Percentiles rank a stretch among this genome's conserved stretches.
Conservation (phyloP, 768 basidiomycete genomes). For the Gloeophyllum trabeum region DNA sequence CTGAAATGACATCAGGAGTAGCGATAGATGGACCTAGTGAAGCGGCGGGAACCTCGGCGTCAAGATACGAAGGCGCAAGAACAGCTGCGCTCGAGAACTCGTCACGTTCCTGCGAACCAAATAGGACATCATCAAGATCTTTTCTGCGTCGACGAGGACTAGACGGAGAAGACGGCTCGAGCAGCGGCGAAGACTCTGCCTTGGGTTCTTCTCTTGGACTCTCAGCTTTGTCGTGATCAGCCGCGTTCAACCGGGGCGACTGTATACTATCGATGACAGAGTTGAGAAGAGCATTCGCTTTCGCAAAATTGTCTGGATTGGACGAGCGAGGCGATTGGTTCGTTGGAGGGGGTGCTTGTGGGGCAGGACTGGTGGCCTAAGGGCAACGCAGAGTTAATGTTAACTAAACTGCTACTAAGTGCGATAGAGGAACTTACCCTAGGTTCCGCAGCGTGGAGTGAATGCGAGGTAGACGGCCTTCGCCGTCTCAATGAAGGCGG, state of each 20-base stretch:
- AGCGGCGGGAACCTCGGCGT: neutral
- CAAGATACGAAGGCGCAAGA: slow-evolving; percentile 1
- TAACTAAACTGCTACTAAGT: neutral
- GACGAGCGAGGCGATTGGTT: slow-evolving; percentile 14
- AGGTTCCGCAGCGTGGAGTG: slow-evolving; percentile 36
- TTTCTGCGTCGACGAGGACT: slow-evolving; percentile 51
- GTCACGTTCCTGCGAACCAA: slow-evolving; percentile 47
- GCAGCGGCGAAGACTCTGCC: slow-evolving; percentile 25
- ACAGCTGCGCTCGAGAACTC: no score
- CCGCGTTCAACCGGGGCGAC: slow-evolving; percentile 16
- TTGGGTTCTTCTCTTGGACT: slow-evolving; percentile 19
- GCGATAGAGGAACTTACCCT: slow-evolving; percentile 17
- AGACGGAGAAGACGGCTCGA: slow-evolving; percentile 12
- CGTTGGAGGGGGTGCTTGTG: slow-evolving; percentile 28
- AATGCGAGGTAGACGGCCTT: slow-evolving; percentile 76
- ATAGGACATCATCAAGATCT: slow-evolving; percentile 69
- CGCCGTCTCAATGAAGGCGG: slow-evolving; percentile 63
- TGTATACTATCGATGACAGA: slow-evolving; percentile 49
- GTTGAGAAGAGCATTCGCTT: slow-evolving; percentile 57
- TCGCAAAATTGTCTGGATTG: slow-evolving; percentile 36
- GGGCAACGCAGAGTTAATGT: neutral
- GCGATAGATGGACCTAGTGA: neutral
- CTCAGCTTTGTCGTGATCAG: slow-evolving; percentile 15
- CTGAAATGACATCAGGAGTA: no score
- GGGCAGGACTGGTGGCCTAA: slow-evolving; percentile 22